Percentiles rank a stretch among this genome's conserved stretches.
Conservation (phyloP, 805 yeast species). For the Maudiozyma serrabonitensis region DNA sequence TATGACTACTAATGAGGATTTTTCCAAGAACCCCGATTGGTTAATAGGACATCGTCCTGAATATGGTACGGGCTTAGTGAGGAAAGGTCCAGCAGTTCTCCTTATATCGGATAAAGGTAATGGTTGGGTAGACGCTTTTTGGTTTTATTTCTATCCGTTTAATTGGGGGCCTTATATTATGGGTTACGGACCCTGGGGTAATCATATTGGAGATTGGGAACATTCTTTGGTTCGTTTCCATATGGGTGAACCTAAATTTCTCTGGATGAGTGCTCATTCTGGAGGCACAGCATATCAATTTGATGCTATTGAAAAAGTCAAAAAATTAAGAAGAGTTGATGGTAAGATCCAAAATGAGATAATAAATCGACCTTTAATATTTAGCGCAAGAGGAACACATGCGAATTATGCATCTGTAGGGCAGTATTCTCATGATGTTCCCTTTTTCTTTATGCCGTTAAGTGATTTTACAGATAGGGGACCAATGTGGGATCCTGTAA, state of each 20-base stretch:
- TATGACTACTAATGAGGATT: slow-evolving; percentile 66
- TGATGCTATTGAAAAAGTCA: slow-evolving; percentile 28
- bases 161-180: slow-evolving; percentile 92
- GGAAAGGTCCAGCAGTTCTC: slow-evolving; percentile 68
- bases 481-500: slow-evolving; percentile 86
- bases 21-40: slow-evolving; percentile 73
- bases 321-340: slow-evolving; percentile 72
- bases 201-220: slow-evolving; percentile 97
- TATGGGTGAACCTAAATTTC: slow-evolving; percentile 65
- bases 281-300: slow-evolving; percentile 87
- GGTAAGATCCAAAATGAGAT: slow-evolving; percentile 64
- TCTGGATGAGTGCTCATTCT: slow-evolving; percentile 97
- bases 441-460: slow-evolving; percentile 64
- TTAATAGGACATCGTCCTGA: slow-evolving; percentile 72
- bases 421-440: slow-evolving; percentile 90
- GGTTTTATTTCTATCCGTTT: slow-evolving; percentile 93
- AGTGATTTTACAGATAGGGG: slow-evolving; percentile 94
- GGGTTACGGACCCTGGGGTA: slow-evolving; percentile 95
- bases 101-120: slow-evolving; percentile 86
- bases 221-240: slow-evolving; percentile 83
- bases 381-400: slow-evolving; percentile 92
- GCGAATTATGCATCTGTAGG: slow-evolving; percentile 96
- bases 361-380: slow-evolving; percentile 57
- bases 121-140: slow-evolving; percentile 88
- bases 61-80: slow-evolving; percentile 56